Evolutionary conservation across 1,139 yeast species (phyloP), one percentile per base, ranked within the genome.

Genomic region (Sugiyamaella sp.): DNA sequence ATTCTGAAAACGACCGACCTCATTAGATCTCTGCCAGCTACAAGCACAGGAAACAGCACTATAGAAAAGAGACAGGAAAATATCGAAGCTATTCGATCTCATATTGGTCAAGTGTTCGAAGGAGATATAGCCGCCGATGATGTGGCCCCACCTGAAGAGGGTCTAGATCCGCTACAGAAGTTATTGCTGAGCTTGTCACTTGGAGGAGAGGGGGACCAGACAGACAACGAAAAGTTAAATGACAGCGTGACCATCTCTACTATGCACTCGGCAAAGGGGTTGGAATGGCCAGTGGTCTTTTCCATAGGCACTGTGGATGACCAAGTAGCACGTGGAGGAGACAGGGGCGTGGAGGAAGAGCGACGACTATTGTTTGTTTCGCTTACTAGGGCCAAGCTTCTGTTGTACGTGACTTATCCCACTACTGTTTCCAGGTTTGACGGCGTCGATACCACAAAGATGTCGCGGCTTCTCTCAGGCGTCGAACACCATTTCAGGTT

Each of bases 221-320:
- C 52, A 2, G 27, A 3, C 6, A 60, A 55, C n/a, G 54, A 54
- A 20, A 51, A 52, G 9, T 41, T 24, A 3, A 56, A 54, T 10
- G 29, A 53, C 19, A 37, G 41, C 24, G 76, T 80, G 1, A 70
- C 78, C 0, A 68, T 81, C 1, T 84, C 91, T 0, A 93, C 98
- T 0, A 86, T 93, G 12, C 99, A 93, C 68, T 89, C 91, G 0
- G 83, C 98, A 1, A 93, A 93, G 66, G 98, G 98, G 1, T 74
- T 90, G 3, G 98, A 93, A 68, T 93, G 98, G 98, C 93, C 96
- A 0, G 80, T 87, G 4, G 97, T 93, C 0, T 88, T 89, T 65
- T 79, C 89, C 10, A 22, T 80, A 77, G 51, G 56, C 33, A 59
- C 32, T 74, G 74, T 66, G 76, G 22, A 60, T 63, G 70, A 71